A percentile compares a stretch with the other conserved stretches of the same genome.
These are phyloP conservation scores for Fusarium agapanthi DNA, from an alignment of 2,329 filamentous ascomycete genomes.

Conservation along the genomic window DNA sequence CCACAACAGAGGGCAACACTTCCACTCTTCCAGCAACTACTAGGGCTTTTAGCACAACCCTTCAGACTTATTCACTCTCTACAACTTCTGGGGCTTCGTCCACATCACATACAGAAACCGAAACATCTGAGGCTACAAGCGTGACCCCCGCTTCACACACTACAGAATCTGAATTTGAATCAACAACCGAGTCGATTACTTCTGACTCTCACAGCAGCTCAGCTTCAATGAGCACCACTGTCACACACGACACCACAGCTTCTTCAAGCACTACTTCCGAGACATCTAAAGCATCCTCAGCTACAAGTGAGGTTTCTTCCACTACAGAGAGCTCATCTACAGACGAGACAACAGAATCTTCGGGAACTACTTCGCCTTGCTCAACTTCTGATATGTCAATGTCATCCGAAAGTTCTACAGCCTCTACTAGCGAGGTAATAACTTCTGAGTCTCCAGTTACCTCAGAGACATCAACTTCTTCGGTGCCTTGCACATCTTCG, in stretches of 20 bases:
- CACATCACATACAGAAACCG: neutral
- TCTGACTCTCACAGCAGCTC: constrained; percentile 3
- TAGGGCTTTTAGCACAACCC: neutral
- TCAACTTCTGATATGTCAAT: neutral
- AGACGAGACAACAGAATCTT: neutral
- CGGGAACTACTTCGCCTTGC: neutral
- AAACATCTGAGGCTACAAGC: neutral
- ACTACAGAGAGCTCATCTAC: neutral
- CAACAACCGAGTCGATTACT: neutral
- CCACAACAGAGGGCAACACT: neutral
- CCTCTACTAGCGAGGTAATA: neutral
- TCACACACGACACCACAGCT: neutral
- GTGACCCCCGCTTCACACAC: neutral
- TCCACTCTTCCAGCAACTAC: neutral
- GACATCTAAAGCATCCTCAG: neutral
- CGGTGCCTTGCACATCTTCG: neutral
- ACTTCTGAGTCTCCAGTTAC: neutral
- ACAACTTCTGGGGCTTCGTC: neutral
- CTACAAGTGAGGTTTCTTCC: constrained; percentile 10
- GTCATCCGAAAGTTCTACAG: neutral
- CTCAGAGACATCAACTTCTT: neutral
- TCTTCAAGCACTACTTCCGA: constrained; percentile 1
- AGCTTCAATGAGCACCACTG: neutral
- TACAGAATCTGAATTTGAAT: neutral
- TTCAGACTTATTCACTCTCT: neutral